Evolutionary conservation across 306 rosid species (phyloP), one percentile per base, ranked within the genome.

Genomic region (Lathyrus aphaca): DNA sequence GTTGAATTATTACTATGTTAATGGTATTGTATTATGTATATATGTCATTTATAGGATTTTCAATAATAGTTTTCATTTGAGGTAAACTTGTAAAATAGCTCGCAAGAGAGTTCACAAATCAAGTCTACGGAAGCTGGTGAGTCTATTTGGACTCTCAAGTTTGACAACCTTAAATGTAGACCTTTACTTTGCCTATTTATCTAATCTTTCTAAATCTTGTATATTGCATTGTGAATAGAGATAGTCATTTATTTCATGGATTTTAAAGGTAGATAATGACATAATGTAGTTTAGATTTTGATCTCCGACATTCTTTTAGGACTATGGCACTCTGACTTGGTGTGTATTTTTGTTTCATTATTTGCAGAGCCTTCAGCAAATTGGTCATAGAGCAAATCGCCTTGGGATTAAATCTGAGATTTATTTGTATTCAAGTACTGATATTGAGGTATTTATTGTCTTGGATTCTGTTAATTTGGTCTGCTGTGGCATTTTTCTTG

Each of bases 321-420:
- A 30, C 49, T 40, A 29, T 67, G 45, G 40, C 32, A 32, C 67
- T 60, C 58, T 56, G 17, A 72, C 53, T 38, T 46, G 14, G 19
- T 25, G 40, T 29, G 53, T 64, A 25, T 65, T 69, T 79, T 64
- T 73, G 65, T 77, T 46, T 74, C 40, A 39, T 42, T 7, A 21
- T 60, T 48, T 83, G 56, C 88, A 94, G 98, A 94, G 97, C 82
- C 83, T 90, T 69, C 84, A 85, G 83, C 98, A 94, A 81, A 90
- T 90, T 74, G 91, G 96, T 68, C 75, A 62, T 76, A 84, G 98
- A 82, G 98, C 98, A 37, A 94, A 90, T 63, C 94, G 98, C 54
- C 81, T 94, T 85, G 75, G 74, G 48, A 85, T 94, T 74, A 77
- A 57, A 68, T 71, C 95, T 1, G 86, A 90, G 42, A 79, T 94